Conservation (phyloP, 768 basidiomycete genomes). For the Coprinopsis strossmayeri region DNA sequence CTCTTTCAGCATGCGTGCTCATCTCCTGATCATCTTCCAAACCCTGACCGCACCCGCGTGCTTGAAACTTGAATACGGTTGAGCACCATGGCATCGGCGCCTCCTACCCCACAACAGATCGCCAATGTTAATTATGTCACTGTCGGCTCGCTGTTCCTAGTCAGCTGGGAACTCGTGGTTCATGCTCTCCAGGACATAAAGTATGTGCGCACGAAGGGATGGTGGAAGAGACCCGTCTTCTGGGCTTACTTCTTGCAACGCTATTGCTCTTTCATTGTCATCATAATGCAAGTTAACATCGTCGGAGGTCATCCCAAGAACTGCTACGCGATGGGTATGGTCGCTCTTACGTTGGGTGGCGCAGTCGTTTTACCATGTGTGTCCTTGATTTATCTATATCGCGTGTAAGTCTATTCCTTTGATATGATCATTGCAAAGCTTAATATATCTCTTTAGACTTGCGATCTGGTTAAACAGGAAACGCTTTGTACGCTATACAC, state of each 20-base stretch:
- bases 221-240: not conserved
- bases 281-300: not conserved
- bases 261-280: not conserved
- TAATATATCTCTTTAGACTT: not conserved
- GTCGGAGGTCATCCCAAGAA: not conserved
- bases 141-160: not conserved
- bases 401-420: constrained; percentile 1
- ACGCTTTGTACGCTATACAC: not conserved
- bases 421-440: not conserved
- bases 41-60: too few relatives aligned
- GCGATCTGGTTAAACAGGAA: not conserved
- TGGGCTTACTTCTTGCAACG: not conserved
- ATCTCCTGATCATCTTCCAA: too few relatives aligned
- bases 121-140: not conserved
- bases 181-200: not conserved
- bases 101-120: not conserved
- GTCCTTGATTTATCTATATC: not conserved
- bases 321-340: not conserved
- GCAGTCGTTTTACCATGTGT: not conserved
- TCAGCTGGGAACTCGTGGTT: not conserved
- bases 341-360: not conserved
- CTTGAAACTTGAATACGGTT: too few relatives aligned
- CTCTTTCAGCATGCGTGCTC: too few relatives aligned
- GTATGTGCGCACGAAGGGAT: not conserved
- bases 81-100: not conserved